Conservation (phyloP, 164 flowering plant species). For the Vitis amurensis region DNA sequence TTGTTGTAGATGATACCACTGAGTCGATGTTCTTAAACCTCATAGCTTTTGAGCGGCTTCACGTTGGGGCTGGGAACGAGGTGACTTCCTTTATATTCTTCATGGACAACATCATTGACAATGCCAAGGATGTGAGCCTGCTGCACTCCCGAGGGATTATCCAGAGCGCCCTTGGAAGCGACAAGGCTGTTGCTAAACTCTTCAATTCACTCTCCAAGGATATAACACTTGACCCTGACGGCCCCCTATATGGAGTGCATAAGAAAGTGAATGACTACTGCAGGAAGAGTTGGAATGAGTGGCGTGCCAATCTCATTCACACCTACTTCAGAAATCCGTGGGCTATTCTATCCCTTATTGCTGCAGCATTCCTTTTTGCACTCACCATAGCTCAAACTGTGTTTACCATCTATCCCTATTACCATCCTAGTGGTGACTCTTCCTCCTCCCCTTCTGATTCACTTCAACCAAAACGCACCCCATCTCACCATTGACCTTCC, state of each 20-base stretch:
- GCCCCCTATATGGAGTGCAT: conserved; percentile 36
- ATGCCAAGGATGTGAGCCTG: conserved; percentile 41
- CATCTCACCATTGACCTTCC: no score
- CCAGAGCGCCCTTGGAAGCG: conserved; percentile 52
- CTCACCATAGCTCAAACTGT: conserved; percentile 48
- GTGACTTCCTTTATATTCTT: conserved; percentile 51
- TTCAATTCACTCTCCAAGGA: conserved; percentile 53
- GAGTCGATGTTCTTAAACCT: conserved; percentile 54
- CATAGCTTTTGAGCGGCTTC: conserved; percentile 55
- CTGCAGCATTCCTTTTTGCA: conserved; percentile 45
- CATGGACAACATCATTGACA: conserved; percentile 63
- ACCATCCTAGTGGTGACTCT: conserved; percentile 6
- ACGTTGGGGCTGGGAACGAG: conserved; percentile 53
- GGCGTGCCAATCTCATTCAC: conserved; percentile 53
- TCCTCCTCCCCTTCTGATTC: conserved; percentile 8
- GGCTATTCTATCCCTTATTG: conserved; percentile 48
- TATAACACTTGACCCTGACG: conserved; percentile 38
- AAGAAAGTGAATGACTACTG: conserved; percentile 37
- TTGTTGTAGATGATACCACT: conserved; percentile 47
- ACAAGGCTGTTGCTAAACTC: conserved; percentile 53
- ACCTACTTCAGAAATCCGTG: conserved; percentile 63
- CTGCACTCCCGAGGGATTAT: conserved; percentile 41
- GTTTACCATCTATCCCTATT: conserved; percentile 31
- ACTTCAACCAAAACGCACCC: conserved; percentile 7
- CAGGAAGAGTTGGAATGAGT: conserved; percentile 41